Percentiles rank a stretch among this genome's conserved stretches.
These are phyloP conservation scores for Chlorella sp. DNA, from an alignment of 139 green algal genomes.

Conservation along the genomic window DNA sequence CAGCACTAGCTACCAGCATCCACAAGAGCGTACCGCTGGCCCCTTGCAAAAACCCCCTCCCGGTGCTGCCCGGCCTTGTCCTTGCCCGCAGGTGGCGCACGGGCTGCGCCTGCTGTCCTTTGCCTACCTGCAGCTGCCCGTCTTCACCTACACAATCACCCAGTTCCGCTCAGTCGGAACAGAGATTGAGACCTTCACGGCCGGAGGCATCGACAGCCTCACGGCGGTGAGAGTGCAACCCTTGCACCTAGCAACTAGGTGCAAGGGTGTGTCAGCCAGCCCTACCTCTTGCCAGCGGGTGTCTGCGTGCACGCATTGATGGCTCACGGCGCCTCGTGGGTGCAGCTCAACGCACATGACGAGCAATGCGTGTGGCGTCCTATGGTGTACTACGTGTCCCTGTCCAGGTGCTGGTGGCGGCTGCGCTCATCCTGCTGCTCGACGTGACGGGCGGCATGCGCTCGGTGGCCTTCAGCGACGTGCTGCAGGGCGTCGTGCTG, in stretches of 20 bases:
- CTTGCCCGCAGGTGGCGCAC: slow-evolving; percentile 24
- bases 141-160: slow-evolving; percentile 51
- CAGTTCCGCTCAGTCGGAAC: slow-evolving; percentile 36
- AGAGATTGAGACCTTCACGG: slow-evolving; percentile 38
- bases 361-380: too few species aligned
- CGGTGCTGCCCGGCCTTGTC: neutral
- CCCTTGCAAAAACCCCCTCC: neutral
- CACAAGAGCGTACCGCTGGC: neutral
- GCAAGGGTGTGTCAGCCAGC: too few species aligned
- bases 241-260: too few species aligned
- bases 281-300: too few species aligned
- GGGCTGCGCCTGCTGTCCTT: slow-evolving; percentile 25
- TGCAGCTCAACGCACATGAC: too few species aligned
- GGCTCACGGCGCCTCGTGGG: too few species aligned
- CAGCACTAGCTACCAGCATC: neutral
- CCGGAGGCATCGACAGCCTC: slow-evolving; percentile 14
- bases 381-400: too few species aligned
- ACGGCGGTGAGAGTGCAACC: too few species aligned
- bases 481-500: slow-evolving; percentile 27
- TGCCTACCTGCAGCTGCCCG: slow-evolving; percentile 38
- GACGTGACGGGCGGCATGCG: slow-evolving; percentile 42
- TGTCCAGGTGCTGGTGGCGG: slow-evolving; percentile 32
- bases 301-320: too few species aligned
- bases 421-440: slow-evolving; percentile 28
- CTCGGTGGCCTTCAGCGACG: slow-evolving; percentile 30